A percentile compares a stretch with the other conserved stretches of the same genome.
These are phyloP conservation scores for Osmozyma mogii DNA, from an alignment of 805 yeast genomes.

Conservation along the genomic window DNA sequence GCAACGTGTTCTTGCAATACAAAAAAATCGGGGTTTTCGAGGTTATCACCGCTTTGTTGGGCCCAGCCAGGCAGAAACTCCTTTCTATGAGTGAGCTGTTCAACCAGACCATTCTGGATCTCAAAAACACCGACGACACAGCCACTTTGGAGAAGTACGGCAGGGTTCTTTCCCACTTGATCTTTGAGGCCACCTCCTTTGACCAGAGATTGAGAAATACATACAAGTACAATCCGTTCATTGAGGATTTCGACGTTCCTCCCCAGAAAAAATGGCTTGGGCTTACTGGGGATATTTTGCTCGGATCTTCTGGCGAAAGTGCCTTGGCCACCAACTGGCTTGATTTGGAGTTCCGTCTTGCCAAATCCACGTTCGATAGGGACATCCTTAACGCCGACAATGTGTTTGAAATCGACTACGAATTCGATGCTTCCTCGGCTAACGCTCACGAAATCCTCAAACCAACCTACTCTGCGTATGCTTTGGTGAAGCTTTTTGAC, in stretches of 20 bases:
- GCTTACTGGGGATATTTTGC: slow-evolving; percentile 32
- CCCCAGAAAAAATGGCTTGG: slow-evolving; percentile 40
- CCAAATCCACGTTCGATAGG: slow-evolving; percentile 38
- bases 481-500: slow-evolving; percentile 49
- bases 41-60: slow-evolving; percentile 39
- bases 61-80: slow-evolving; percentile 40
- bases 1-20: slow-evolving; percentile 20
- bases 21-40: slow-evolving; percentile 27
- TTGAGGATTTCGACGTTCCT: slow-evolving; percentile 10
- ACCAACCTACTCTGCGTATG: slow-evolving; percentile 59
- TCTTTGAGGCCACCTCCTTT: slow-evolving; percentile 50
- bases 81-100: slow-evolving; percentile 13
- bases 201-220: slow-evolving; percentile 41
- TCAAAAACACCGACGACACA: slow-evolving; percentile 9
- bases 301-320: slow-evolving; percentile 26
- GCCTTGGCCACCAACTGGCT: slow-evolving; percentile 40
- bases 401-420: slow-evolving; percentile 54
- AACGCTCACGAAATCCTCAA: slow-evolving; percentile 12
- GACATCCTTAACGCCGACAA: slow-evolving; percentile 41
- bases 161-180: slow-evolving; percentile 47
- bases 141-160: slow-evolving; percentile 30
- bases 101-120: slow-evolving; percentile 17
- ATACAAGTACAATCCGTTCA: slow-evolving; percentile 41
- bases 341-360: slow-evolving; percentile 42
- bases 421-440: slow-evolving; percentile 20